Evolutionary conservation across 441 rosid species (phyloP), one percentile per base, ranked within the genome.

Genomic region (Arabidopsis hybrid): DNA sequence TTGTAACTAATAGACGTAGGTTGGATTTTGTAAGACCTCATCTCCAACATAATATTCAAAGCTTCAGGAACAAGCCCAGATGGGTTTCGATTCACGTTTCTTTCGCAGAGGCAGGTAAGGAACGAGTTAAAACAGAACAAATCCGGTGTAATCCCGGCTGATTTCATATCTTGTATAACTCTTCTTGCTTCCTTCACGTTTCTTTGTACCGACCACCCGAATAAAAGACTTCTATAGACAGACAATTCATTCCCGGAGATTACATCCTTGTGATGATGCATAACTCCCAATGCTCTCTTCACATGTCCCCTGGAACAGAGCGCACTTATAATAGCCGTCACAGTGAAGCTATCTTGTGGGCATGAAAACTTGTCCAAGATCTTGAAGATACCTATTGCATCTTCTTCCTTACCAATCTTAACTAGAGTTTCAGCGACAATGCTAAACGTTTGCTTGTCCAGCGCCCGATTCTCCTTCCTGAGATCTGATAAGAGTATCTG

Each of bases 51-150:
- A 78, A 93, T 82, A 77, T 93, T 91, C 82, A 91, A 63, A 75
- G 97, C 85, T 74, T 91, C 96, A 26, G 95, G 93, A 67, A 89
- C 89, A 53, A 89, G 91, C 42, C 93, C 95, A 8, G 97, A 91
- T 7, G 95, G 96, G 75, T 93, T 88, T 12, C 74, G 63, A 29
- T 58, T 67, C 42, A 86, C 79, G 77, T 91, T 91, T 75, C 80
- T 78, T 69, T 85, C 83, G 12, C 96, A 93, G 67, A 89, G 80
- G 75, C 96, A 86, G 31, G 80, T 86, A 61, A 91, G 90, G 50
- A 89, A 83, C 6, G 90, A 60, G 75, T 91, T 91, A 63, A 79
- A 93, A 78, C 91, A 86, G 81, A 87, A 88, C 75, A 91, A 71
- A 72, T 93, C 96, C 0, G 87, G 93, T 69, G 52, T 58, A 43